phyloP scores from a whole-genome alignment of 169 alveolate species.

The Cryptosporidium viatorum region DNA sequence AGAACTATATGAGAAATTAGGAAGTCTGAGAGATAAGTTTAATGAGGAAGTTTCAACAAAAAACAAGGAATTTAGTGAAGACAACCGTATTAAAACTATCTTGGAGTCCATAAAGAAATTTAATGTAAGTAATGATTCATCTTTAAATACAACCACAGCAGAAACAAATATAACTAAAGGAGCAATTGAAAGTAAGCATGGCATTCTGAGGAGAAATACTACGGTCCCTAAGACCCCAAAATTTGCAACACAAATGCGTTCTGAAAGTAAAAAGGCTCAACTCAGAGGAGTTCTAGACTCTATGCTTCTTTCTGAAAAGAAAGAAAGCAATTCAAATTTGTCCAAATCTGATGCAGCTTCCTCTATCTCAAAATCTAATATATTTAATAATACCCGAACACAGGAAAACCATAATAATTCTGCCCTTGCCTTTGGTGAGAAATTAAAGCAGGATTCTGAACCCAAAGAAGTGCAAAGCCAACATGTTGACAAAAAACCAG shows the following conservation, averaged over 20 bases:
- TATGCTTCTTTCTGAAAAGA: conserved; percentile 2
- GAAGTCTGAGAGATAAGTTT: background rate
- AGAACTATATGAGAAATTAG: conserved; percentile 20
- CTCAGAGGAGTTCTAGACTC: conserved; percentile 38
- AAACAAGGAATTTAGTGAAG: conserved; percentile 54
- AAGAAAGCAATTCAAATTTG: background rate
- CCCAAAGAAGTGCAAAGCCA: background rate
- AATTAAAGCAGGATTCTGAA: background rate
- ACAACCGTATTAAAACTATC: conserved; percentile 23
- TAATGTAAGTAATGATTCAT: background rate
- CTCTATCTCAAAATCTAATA: background rate
- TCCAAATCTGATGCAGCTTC: background rate
- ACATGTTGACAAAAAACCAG: background rate
- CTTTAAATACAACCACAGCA: background rate
- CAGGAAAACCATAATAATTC: background rate
- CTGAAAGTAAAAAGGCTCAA: conserved; percentile 52
- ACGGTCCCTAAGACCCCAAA: conserved; percentile 62
- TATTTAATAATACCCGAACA: background rate
- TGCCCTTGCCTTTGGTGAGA: background rate
- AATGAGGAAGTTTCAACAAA: conserved; percentile 43
- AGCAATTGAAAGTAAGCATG: background rate
- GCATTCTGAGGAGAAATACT: background rate
- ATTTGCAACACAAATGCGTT: conserved; percentile 66
- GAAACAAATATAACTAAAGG: too few species aligned
- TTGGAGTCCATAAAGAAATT: conserved; percentile 28